phyloP scores from a whole-genome alignment of 192 early-diverging fungal genomes.

The Endogone sp. region DNA sequence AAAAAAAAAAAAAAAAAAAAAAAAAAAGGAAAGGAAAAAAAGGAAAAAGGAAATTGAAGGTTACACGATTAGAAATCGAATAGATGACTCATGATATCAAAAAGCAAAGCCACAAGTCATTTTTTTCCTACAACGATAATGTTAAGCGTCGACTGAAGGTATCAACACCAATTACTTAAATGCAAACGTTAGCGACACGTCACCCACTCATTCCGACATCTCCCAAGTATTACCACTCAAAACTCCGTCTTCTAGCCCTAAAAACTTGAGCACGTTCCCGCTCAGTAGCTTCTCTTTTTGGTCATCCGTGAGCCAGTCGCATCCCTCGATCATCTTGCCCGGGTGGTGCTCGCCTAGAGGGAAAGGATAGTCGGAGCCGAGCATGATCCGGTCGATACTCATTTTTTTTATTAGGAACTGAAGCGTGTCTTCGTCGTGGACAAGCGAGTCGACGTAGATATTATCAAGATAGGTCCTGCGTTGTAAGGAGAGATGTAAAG shows the following conservation, averaged over 20 bases:
- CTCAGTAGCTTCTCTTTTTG: conserved; percentile 58
- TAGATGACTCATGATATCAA: too few relatives aligned
- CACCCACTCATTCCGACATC: too few relatives aligned
- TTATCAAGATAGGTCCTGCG: conserved; percentile 47
- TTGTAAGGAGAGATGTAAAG: neutral
- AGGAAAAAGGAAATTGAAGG: too few relatives aligned
- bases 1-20: too few relatives aligned
- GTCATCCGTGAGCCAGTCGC: conserved; percentile 47
- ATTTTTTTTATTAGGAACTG: conserved; percentile 61
- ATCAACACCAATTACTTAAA: too few relatives aligned
- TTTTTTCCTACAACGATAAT: too few relatives aligned
- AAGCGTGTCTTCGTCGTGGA: conserved; percentile 64
- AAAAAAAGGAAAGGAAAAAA: too few relatives aligned
- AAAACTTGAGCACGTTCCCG: conserved; percentile 53
- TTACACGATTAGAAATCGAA: too few relatives aligned
- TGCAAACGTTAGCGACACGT: too few relatives aligned
- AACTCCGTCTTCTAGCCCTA: conserved; percentile 31
- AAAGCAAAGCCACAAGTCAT: too few relatives aligned
- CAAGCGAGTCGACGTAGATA: conserved; percentile 60
- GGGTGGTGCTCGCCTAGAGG: conserved; percentile 56
- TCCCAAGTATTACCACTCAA: too few relatives aligned
- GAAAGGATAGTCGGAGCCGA: conserved; percentile 57
- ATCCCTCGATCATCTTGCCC: conserved; percentile 51
- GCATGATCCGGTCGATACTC: conserved; percentile 53
- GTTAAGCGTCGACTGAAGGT: too few relatives aligned